Evolutionary conservation across 2,329 filamentous ascomycete genomes (phyloP), one percentile per base, ranked within the genome.

Genomic region (Calonectria naviculata): DNA sequence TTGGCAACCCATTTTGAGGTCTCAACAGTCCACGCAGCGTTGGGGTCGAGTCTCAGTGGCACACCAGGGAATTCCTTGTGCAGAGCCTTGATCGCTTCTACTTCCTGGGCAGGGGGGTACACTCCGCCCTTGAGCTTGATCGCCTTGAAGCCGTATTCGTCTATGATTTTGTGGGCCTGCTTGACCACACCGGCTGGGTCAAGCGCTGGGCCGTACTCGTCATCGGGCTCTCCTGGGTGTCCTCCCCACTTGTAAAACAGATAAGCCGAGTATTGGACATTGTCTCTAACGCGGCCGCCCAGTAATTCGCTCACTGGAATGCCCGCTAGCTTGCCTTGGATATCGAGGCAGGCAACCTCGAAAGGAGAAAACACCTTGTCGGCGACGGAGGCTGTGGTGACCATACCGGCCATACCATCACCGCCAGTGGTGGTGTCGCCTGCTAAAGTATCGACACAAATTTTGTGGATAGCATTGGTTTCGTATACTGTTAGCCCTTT

Each of bases 401-500:
- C 84, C 83, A 85, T 82, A 31, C 76, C 80, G 0, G 89, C 87
- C 54, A 95, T 83, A 69, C 93, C 94, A 76, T 92, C 90, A 46
- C 49, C 94, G 5, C 76, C 76, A 7, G 73, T 77, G 13, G 42
- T 76, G 34, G 71, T 77, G 44, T 77, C 94, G 60, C 88, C 91
- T 3, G 93, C 93, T 0, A 84, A 78, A 0, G 93, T 93, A 68
- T 96, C 93, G 83, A 95, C 87, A 79, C 97, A 97, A 2, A 92
- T 94, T 75, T 94, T 92, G 83, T 95, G 96, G 74, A 96, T 89
- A 78, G 95, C 92, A 79, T 96, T 97, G 1, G 94, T 96, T 82
- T 94, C 94, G 42, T 82, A 80, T 0, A 83, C 73, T 3, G 81
- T 73, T 6, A 81, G 64, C 0, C 78, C 81, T 19, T 75, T 82